Base-by-base conservation (phyloP, 2,329 filamentous ascomycete genomes). In the Pseudogymnoascus sp. region DNA sequence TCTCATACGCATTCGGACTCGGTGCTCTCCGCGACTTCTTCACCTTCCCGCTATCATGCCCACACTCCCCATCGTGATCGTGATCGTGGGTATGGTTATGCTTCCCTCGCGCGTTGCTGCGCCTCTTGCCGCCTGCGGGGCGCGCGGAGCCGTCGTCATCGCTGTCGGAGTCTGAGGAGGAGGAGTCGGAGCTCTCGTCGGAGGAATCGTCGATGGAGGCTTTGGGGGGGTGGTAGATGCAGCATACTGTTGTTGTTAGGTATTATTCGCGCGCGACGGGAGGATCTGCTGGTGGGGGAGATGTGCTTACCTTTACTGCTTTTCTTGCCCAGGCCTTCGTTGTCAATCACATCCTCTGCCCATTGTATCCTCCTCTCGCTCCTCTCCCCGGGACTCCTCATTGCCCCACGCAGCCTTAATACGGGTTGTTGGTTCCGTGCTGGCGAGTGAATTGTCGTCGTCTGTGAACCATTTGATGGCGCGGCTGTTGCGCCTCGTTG, bases 341-440 rank as follows among this genome's bases (percentile, higher is more conserved):
- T 99, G 76, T 99, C 92, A 2, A 99, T 81, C 5, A 97, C 92
- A 70, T 90, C 88, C 71, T 94, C 90, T 5, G 91, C 91, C 94
- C 94, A 99, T 74, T 89, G 87, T 62, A 99, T 94, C 58, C 85
- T 85, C 60, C 87, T 81, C 15, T 86, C 80, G 3, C 60, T 63
- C 10, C 64, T 62, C n/a, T 58, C 63, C 21, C 62, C 61, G 1
- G 62, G 61, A 13, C 42, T 59, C 40, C 59, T 48, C 21, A 64
- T 61, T 4, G 68, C 70, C n/a, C 70, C 71, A 27, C 71, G 61
- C 8, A 73, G 61, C 45, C 67, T 68, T 1, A 73, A 40, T 5
- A 73, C 67, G 0, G 71, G 64, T 29, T 66, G 67, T 31, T 58
- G 52, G 35, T 58, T 52, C 12, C 42, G 52, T 25, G 60, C n/a